These are phyloP conservation scores for Macrophomina phaseolina DNA, from an alignment of 2,329 filamentous ascomycete genomes.

Conservation along the genomic window DNA sequence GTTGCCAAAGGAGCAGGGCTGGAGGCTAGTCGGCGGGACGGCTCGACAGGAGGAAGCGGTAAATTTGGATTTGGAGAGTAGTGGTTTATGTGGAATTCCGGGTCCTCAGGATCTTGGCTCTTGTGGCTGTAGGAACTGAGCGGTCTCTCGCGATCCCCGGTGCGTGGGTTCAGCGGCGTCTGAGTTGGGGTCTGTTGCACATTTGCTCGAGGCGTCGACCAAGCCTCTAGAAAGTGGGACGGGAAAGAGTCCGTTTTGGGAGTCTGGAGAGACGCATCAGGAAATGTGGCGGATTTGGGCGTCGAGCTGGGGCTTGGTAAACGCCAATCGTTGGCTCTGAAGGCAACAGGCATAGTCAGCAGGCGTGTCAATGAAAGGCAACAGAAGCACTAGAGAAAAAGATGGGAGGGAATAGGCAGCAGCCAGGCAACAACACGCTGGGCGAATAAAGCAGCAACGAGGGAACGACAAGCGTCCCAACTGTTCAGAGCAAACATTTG, in stretches of 20 bases:
- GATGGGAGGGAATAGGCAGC: not conserved
- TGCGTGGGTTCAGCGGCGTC: constrained; percentile 47
- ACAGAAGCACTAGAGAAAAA: not conserved
- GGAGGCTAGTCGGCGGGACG: constrained; percentile 63
- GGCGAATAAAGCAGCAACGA: not conserved
- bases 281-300: constrained; percentile 50
- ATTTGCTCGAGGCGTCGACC: constrained; percentile 52
- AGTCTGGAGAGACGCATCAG: constrained; percentile 50
- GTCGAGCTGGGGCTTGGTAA: constrained; percentile 58
- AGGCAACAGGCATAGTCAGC: constrained; percentile 17
- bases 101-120: constrained; percentile 45
- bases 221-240: constrained; percentile 57
- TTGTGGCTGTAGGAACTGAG: constrained; percentile 44
- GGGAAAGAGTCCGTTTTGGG: constrained; percentile 51
- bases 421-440: constrained; percentile 11
- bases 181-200: constrained; percentile 49
- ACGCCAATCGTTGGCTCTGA: constrained; percentile 54
- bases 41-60: constrained; percentile 65
- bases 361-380: constrained; percentile 3
- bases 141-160: constrained; percentile 43
- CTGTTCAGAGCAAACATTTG: not conserved
- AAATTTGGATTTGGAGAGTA: constrained; percentile 61
- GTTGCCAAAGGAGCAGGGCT: constrained; percentile 56
- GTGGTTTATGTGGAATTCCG: constrained; percentile 66
- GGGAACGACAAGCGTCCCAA: not conserved